These are phyloP conservation scores for Cryptococcus jaspeensis DNA, from an alignment of 1,284 basidiomycete genomes.

Conservation along the genomic window DNA sequence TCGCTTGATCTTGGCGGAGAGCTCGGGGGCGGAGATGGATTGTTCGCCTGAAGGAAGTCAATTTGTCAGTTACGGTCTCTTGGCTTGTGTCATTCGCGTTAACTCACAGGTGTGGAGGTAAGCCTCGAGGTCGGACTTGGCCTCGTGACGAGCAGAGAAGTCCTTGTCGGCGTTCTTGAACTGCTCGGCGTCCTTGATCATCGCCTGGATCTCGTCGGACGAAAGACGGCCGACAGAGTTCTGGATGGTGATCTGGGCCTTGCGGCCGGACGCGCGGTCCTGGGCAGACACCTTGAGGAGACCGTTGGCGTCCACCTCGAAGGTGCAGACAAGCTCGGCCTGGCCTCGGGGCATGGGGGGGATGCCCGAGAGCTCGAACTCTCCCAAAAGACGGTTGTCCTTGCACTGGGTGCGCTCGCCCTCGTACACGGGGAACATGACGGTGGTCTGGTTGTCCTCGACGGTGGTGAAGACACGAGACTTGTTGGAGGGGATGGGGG, in stretches of 20 bases:
- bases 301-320: constrained; percentile 98
- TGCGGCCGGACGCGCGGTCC: constrained; percentile 96
- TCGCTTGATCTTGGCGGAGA: constrained; percentile 84
- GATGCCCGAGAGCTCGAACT: constrained; percentile 97
- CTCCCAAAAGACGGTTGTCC: constrained; percentile 99
- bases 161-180: constrained; percentile 53
- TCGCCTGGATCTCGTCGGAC: constrained; percentile 98
- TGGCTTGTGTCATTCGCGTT: neutral
- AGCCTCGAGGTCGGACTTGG: constrained; percentile 57
- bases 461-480: constrained; percentile 99
- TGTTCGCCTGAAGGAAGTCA: constrained; percentile 45
- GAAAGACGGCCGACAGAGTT: constrained; percentile 98
- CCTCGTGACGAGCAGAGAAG: constrained; percentile 61
- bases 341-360: constrained; percentile 98
- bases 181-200: constrained; percentile 85
- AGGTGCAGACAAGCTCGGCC: constrained; percentile 96
- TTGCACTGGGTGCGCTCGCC: constrained; percentile 99
- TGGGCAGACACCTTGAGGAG: constrained; percentile 89
- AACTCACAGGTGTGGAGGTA: constrained; percentile 11
- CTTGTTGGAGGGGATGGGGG: constrained; percentile 98
- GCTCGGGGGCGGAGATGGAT: constrained; percentile 66
- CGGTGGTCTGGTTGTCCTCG: constrained; percentile 98
- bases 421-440: constrained; percentile 98
- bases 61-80: neutral
- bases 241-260: constrained; percentile 83